Evolutionary conservation across 257 asterid genomes (phyloP).

Genomic region (Dorcoceras hygrometricum): DNA sequence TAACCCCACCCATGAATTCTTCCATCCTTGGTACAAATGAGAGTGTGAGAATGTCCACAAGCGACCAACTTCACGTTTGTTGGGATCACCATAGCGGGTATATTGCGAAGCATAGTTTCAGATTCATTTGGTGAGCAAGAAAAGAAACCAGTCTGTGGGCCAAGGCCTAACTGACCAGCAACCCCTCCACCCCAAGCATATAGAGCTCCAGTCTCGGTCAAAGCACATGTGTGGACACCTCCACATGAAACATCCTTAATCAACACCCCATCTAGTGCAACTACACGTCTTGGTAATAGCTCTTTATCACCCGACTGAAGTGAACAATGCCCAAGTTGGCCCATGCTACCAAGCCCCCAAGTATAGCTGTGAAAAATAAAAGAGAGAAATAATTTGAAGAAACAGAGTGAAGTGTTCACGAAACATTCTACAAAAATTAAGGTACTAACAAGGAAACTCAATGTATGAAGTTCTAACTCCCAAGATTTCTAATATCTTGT

Average conservation of each 20-base stretch:
- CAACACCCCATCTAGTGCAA: constrained; percentile 60
- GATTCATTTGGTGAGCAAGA: constrained; percentile 55
- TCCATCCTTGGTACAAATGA: constrained; percentile 78
- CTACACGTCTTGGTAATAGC: constrained; percentile 79
- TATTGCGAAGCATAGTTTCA: constrained; percentile 72
- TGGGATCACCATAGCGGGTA: constrained; percentile 77
- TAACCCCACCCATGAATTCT: constrained; percentile 98
- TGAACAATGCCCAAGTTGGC: constrained; percentile 95
- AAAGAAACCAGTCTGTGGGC: constrained; percentile 69
- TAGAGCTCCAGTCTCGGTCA: constrained; percentile 78
- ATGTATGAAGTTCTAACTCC: constrained; percentile 15
- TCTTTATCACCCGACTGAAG: constrained; percentile 86
- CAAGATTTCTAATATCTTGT: constrained; percentile 23
- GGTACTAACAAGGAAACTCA: not conserved
- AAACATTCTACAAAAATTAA: not conserved
- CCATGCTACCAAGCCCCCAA: constrained; percentile 98
- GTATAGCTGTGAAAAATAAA: constrained; percentile 57
- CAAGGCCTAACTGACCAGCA: constrained; percentile 91
- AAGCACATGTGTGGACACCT: constrained; percentile 90
- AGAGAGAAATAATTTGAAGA: constrained; percentile 7
- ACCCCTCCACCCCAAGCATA: constrained; percentile 98
- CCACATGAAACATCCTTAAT: constrained; percentile 78
- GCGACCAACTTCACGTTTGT: constrained; percentile 66
- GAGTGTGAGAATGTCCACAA: constrained; percentile 96
- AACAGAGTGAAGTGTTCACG: not conserved